Evolutionary conservation across 1,284 basidiomycete genomes (phyloP).

Genomic region (Amylostereum areolatum): DNA sequence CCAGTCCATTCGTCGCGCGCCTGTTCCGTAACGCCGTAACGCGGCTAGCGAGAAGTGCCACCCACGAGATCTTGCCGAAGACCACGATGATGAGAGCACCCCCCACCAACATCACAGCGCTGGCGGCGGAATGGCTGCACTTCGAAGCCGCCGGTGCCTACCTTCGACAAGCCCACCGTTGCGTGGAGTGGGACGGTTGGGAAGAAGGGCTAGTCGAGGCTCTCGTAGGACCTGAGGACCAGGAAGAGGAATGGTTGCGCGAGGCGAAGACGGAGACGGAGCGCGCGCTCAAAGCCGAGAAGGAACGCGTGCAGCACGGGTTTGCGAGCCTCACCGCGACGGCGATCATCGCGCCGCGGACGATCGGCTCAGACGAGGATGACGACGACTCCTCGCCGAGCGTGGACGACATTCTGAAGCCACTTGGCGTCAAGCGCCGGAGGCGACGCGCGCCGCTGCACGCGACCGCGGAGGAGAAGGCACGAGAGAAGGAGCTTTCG

Average conservation of each 20-base stretch:
- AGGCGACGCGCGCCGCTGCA: constrained; percentile 11
- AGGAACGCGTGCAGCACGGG: not conserved
- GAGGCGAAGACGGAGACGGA: constrained; percentile 25
- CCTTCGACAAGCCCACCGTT: constrained; percentile 68
- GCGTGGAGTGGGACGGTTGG: constrained; percentile 82
- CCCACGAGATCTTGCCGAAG: constrained; percentile 9
- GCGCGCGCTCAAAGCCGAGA: not conserved
- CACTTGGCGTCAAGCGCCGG: constrained; percentile 6
- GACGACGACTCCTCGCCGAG: constrained; percentile 7
- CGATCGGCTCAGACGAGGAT: constrained; percentile 1
- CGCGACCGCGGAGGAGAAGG: constrained; percentile 41
- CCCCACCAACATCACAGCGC: constrained; percentile 25
- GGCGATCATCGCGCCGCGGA: not conserved
- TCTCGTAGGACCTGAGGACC: constrained; percentile 64
- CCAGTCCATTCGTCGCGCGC: constrained; percentile 63
- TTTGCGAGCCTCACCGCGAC: not conserved
- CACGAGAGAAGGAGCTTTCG: constrained; percentile 58
- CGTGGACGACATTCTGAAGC: constrained; percentile 11
- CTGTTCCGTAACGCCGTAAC: constrained; percentile 61
- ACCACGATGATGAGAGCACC: constrained; percentile 3
- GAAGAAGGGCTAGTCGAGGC: constrained; percentile 73
- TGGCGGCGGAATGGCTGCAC: constrained; percentile 66
- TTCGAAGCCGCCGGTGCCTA: constrained; percentile 59
- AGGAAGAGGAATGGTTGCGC: constrained; percentile 64
- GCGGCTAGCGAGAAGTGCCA: constrained; percentile 28